Percentiles rank a stretch among this genome's conserved stretches.
These are phyloP conservation scores for Rhodotorula paludigena DNA, from an alignment of 768 basidiomycete species.

Conservation along the genomic window DNA sequence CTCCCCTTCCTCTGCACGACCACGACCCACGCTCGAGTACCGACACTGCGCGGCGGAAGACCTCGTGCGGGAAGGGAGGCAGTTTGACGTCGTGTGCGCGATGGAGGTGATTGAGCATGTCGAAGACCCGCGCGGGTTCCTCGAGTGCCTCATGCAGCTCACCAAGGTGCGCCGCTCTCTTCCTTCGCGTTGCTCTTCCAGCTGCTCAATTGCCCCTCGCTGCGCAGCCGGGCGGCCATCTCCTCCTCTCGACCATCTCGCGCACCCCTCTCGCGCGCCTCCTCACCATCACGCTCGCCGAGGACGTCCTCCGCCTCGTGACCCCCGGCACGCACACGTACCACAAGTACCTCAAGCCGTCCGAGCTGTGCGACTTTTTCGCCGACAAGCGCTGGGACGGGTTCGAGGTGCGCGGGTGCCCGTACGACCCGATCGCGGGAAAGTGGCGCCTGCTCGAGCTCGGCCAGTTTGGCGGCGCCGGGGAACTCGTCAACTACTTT, in stretches of 20 bases:
- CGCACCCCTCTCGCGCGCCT: conserved; percentile 71
- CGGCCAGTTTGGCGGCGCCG: conserved; percentile 17
- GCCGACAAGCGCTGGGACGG: conserved; percentile 27
- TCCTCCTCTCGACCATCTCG: conserved; percentile 91
- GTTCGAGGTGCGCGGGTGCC: conserved; percentile 24
- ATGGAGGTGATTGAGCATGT: conserved; percentile 99
- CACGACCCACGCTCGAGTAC: conserved; percentile 56
- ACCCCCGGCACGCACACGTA: conserved; percentile 84
- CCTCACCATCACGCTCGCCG: conserved; percentile 70
- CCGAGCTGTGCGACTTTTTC: conserved; percentile 79
- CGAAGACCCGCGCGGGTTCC: conserved; percentile 78
- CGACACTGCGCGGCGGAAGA: conserved; percentile 68
- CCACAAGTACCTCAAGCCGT: conserved; percentile 80
- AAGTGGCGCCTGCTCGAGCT: conserved; percentile 26
- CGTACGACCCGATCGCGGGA: conserved; percentile 30
- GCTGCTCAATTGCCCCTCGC: too few relatives aligned
- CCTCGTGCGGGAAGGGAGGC: conserved; percentile 58
- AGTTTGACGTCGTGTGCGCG: conserved; percentile 88
- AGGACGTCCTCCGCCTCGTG: conserved; percentile 73
- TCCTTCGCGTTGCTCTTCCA: too few relatives aligned
- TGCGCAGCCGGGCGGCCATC: conserved; percentile 81
- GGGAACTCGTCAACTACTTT: conserved; percentile 35
- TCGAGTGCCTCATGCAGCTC: conserved; percentile 72
- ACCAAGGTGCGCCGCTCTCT: conserved; percentile 62
- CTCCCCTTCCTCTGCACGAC: conserved; percentile 64